Evolutionary conservation across 2,329 filamentous ascomycete genomes (phyloP), one percentile per base, ranked within the genome.

Genomic region (Cryphonectria carpinicola): DNA sequence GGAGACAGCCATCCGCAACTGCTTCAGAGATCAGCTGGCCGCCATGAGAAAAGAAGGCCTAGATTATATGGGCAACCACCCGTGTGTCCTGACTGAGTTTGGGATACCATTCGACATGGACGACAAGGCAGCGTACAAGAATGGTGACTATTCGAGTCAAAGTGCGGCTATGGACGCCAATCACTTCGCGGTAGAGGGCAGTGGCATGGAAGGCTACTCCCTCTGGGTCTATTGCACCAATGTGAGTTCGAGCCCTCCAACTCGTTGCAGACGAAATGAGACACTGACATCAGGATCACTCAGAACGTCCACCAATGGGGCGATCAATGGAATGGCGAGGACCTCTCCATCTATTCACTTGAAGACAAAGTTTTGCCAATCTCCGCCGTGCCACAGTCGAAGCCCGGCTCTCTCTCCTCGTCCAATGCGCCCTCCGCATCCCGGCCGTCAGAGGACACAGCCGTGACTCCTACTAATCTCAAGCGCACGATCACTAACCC

Each of bases 21-120:
- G 93, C 79, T 91, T 99, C 81, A 89, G 89, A 60, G 93, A 98
- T 74, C 96, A 99, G 78, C 87, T 99, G 49, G 89, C 89, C 7
- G 92, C 91, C 0, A 92, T 99, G 67, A 88, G 90, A 65, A 87
- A 97, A 74, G 96, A 99, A 81, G 97, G 95, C 0, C 82, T 92
- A n/a, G 92, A 97, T 69, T 90, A 94, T 71, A 93, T 94, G 84
- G 96, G 96, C 28, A 89, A 92, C 32, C 95, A 97, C 76, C 96
- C 96, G 0, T 94, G 94, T 75, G 82, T 99, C 5, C 89, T 98
- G 80, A 97, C 94, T 0, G 96, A 99, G 79, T 98, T 98, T 77
- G 96, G 96, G 10, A 98, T 99, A 71, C 96, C 96, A 0, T 99
- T 97, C 78, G 96, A 99, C 78, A 98, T 99, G 97, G 95, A 99